Evolutionary conservation across 2,329 filamentous ascomycete genomes (phyloP).

Genomic region (Meredithiella fracta): DNA sequence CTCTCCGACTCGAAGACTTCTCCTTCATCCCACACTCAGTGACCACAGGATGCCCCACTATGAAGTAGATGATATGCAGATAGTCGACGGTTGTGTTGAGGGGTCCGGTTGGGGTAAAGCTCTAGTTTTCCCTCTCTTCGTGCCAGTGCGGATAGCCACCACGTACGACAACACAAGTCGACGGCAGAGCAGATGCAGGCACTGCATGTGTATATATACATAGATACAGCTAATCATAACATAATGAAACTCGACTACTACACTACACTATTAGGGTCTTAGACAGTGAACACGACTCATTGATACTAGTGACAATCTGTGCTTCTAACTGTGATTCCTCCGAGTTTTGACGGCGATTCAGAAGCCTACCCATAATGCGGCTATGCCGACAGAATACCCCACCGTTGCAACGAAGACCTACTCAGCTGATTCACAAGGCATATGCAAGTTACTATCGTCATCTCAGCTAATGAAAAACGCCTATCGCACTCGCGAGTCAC

Average conservation of each 20-base stretch:
- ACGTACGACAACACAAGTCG: neutral
- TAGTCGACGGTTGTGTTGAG: too few relatives aligned
- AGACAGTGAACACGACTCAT: neutral
- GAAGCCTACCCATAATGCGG: neutral
- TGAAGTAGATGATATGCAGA: too few relatives aligned
- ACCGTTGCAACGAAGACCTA: neutral
- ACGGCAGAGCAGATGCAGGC: neutral
- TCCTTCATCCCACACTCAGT: too few relatives aligned
- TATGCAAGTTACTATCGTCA: neutral
- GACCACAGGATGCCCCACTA: too few relatives aligned
- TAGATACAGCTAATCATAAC: neutral
- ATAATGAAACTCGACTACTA: too few relatives aligned
- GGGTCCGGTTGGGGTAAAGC: too few relatives aligned
- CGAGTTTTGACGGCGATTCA: too few relatives aligned
- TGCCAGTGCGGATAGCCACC: too few relatives aligned
- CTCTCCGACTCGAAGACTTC: too few relatives aligned
- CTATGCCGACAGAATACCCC: neutral
- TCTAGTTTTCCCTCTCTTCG: too few relatives aligned
- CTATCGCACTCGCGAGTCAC: conserved; percentile 6
- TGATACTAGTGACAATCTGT: neutral
- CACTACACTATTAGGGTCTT: too few relatives aligned
- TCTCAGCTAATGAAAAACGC: neutral
- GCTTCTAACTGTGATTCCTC: too few relatives aligned
- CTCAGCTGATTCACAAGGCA: neutral
- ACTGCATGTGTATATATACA: neutral